Evolutionary conservation across 306 rosid species (phyloP).

Genomic region (Cajanus cajan): DNA sequence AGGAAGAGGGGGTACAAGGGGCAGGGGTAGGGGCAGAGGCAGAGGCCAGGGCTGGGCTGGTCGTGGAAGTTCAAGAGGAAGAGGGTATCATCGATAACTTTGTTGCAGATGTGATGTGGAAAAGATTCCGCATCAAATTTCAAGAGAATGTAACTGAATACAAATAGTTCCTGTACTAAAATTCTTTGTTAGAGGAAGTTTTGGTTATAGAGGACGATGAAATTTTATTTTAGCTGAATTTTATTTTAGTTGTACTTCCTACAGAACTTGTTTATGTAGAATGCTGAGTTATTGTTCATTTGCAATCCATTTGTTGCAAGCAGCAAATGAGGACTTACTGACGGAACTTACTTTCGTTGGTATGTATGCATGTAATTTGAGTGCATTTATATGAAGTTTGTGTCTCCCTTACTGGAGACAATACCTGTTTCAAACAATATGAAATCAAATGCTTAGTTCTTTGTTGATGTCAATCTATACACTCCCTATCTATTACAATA

Average conservation of each 20-base stretch:
- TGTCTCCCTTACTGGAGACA: neutral
- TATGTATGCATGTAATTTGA: conserved; percentile 40
- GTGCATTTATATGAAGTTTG: conserved; percentile 14
- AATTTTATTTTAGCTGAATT: conserved; percentile 17
- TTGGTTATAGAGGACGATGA: conserved; percentile 40
- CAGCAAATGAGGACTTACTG: conserved; percentile 7
- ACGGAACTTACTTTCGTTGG: conserved; percentile 8
- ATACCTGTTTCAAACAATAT: neutral
- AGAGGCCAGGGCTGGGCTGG: conserved; percentile 80
- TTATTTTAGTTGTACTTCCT: conserved; percentile 40
- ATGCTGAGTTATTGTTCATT: conserved; percentile 34
- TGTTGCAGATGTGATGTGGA: conserved; percentile 18
- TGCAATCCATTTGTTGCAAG: conserved; percentile 25
- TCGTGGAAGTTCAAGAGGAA: conserved; percentile 52
- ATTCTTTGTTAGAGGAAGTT: conserved; percentile 49
- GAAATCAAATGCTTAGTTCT: neutral
- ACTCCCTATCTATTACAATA: neutral
- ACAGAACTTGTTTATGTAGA: conserved; percentile 30
- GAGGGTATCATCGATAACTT: conserved; percentile 60
- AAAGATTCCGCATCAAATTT: neutral
- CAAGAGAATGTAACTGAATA: conserved; percentile 33
- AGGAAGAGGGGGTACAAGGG: conserved; percentile 60
- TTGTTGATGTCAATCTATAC: neutral
- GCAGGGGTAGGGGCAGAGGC: conserved; percentile 42
- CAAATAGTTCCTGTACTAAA: conserved; percentile 39